Conservation (phyloP, 2,329 filamentous ascomycete genomes). For the Xylaria sp. region DNA sequence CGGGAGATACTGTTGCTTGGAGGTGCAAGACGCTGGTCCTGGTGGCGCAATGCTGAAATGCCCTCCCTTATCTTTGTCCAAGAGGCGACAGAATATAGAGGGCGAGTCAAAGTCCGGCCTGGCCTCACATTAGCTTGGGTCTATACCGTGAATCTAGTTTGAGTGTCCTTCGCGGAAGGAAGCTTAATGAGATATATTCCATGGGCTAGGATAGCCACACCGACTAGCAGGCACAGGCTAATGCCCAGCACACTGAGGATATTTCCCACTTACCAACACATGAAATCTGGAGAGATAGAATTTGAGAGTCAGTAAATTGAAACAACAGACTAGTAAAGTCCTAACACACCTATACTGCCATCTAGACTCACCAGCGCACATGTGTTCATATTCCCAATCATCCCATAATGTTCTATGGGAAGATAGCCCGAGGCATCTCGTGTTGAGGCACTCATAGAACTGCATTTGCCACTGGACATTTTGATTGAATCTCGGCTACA, state of each 20-base stretch:
- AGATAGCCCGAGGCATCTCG: conserved; percentile 53
- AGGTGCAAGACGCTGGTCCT: conserved; percentile 60
- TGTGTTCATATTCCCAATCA: conserved; percentile 82
- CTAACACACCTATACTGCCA: conserved; percentile 60
- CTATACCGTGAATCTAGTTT: background rate
- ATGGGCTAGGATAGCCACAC: background rate
- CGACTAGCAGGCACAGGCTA: background rate
- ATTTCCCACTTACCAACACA: conserved; percentile 54
- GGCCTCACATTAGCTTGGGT: too few species aligned
- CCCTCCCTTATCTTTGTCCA: conserved; percentile 77
- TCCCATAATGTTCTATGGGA: conserved; percentile 76
- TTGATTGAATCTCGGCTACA: background rate
- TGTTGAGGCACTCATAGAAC: conserved; percentile 34
- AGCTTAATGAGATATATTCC: background rate
- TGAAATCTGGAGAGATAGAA: conserved; percentile 58
- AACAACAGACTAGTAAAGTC: background rate
- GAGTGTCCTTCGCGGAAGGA: background rate
- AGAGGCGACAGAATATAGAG: conserved; percentile 73
- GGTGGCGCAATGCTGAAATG: conserved; percentile 72
- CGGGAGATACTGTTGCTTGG: conserved; percentile 78
- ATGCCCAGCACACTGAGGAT: background rate
- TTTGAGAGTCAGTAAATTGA: conserved; percentile 17
- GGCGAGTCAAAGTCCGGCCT: conserved; percentile 82
- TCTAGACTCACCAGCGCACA: conserved; percentile 77
- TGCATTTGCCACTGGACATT: conserved; percentile 33